Evolutionary conservation across 73 alveolate genomes (phyloP), one percentile per base, ranked within the genome.

Genomic region (Stentor coeruleus): DNA sequence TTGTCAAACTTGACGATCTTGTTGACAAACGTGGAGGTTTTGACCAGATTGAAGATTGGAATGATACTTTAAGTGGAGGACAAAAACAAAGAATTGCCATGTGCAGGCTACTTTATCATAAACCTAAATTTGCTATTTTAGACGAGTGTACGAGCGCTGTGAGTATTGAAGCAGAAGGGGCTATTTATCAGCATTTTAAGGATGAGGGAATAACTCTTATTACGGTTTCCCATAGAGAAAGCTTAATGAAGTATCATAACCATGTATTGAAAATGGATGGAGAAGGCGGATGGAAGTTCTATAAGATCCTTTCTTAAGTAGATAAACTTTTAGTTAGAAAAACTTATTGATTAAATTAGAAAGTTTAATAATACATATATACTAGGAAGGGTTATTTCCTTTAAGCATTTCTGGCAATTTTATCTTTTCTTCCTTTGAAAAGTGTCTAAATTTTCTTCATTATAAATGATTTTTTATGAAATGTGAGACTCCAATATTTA

Each of bases 121-220:
- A 77, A 82, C 99, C 99, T 38, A 82, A 87, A 31, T 93, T 91
- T 73, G 99, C 99, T 3, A 93, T 95, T 37, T 81, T 93, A 87
- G 99, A 95, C 79, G 99, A 95, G 57, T 95, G 99, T 87, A 95
- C 99, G 3, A 84, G 95, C 81, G 96, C 98, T 33, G 97, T 95
- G 28, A 74, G 92, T 33, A 59, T 95, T 37, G 99, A 95, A 74
- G 95, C 91, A 39, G 99, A 95, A 58, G 97, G 94, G 14, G 85
- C 60, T 74, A 72, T 95, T 76, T 95, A 95, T 90, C 94, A 85
- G 60, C 87, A 92, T 80, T 87, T 89, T 72, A 93, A 91, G 75
- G 88, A 85, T 76, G 59, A 82, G 26, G 96, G 96, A n/a, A 95
- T 95, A 55, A 95, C 99, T 31, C 89, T 95, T 36, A 93, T 95